Base-by-base conservation (phyloP, 23 red algal genomes). In the Gracilaria gracilis region DNA sequence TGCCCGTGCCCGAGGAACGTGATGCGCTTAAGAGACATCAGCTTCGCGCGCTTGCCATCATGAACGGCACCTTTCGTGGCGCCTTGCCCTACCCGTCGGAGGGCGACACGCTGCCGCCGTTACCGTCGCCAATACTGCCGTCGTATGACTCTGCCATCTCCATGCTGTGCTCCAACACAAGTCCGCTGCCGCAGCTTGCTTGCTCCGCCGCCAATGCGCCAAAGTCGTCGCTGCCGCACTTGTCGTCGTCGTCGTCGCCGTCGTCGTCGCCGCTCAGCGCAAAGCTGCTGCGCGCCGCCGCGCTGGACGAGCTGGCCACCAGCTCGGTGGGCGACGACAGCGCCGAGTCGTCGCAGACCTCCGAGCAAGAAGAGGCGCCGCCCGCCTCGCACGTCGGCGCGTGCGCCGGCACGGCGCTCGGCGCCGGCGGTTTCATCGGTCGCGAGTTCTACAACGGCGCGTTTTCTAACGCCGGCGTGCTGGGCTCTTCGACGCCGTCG, bases 11-110 rank as follows among this genome's bases (percentile, higher is more conserved):
- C 4, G 96, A 98, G 78, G 96, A 98, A 28, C 81, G 73, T 2
- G 96, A 98, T 50, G 75, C 70, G 15, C 82, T 98, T 17, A 98
- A 98, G 84, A 81, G 96, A 66, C 93, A 98, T 48, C 96, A 98
- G 74, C 64, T 98, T 24, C 90, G 96, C 23, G 96, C 95, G 31
- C 86, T 98, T 14, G 96, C 96, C 23, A 98, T 98, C 81, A 77
- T 98, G 34, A 98, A 98, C 65, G 96, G 96, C 9, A 95, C 96
- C 9, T 95, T 88, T 42, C 82, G 96, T 5, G 79, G 80, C 36
- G 69, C 69, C 16, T 36, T 21, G 23, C 61, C 61, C 2, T 65
- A 65, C 25, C 23, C 23, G 24, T 13, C 61, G 24, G 61, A 65
- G 23, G 9, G 23, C 23, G n/a, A 17, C 65, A 34, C 14, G 14